Evolutionary conservation across 129 eudicot genomes (phyloP).

Genomic region (Logfia minima): DNA sequence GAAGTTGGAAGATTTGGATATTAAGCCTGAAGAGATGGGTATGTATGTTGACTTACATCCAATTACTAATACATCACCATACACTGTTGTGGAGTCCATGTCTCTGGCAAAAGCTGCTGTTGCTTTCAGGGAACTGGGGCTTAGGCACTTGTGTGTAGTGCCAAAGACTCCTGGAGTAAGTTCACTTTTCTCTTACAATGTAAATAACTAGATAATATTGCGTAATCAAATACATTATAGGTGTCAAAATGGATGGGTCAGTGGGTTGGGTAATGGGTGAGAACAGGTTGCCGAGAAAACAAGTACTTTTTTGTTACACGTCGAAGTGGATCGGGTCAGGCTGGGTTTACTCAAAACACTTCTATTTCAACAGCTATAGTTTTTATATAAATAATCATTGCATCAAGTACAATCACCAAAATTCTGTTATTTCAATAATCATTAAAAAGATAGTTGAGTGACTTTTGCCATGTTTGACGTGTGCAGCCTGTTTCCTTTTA

Average conservation of each 20-base stretch:
- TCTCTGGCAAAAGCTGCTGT: conserved; percentile 94
- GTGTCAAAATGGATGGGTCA: not conserved
- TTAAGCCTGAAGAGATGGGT: conserved; percentile 76
- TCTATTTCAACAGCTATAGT: not conserved
- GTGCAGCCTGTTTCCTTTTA: not conserved
- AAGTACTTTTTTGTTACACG: not conserved
- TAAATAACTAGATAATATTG: not conserved
- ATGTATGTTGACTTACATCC: conserved; percentile 97
- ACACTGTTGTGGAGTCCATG: conserved; percentile 89
- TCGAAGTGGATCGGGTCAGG: not conserved
- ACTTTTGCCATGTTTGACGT: not conserved
- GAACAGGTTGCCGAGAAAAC: not conserved
- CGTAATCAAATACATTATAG: not conserved
- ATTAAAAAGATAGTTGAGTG: not conserved
- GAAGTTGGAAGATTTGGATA: conserved; percentile 67
- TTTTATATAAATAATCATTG: not conserved
- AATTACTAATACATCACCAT: conserved; percentile 85
- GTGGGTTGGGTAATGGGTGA: conserved; percentile 8
- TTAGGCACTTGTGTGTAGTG: conserved; percentile 90
- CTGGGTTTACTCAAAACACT: not conserved
- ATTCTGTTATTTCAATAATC: not conserved
- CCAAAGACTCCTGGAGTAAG: conserved; percentile 63
- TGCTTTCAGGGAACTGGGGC: conserved; percentile 77
- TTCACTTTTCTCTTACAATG: not conserved
- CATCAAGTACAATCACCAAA: not conserved